These are phyloP conservation scores for Alliaria petiolata DNA, from an alignment of 345 rosid species.

Conservation along the genomic window DNA sequence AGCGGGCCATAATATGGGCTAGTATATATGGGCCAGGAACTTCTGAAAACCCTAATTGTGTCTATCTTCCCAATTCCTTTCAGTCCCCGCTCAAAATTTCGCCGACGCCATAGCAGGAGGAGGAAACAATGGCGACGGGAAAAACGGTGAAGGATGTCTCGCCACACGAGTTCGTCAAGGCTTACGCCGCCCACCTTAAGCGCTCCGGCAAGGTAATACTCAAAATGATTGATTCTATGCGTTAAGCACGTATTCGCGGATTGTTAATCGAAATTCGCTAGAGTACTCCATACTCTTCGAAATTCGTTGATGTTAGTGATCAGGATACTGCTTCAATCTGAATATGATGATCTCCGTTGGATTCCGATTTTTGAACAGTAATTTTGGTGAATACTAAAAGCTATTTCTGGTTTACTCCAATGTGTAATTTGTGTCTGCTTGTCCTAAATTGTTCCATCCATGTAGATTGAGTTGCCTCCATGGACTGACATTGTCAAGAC, in stretches of 20 bases:
- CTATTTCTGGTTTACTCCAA: no score
- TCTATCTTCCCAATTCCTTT: background rate
- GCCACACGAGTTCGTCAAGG: constrained; percentile 38
- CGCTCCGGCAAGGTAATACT: constrained; percentile 33
- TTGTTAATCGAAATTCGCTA: no score
- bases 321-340: no score
- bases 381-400: no score
- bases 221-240: background rate
- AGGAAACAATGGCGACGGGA: constrained; percentile 22
- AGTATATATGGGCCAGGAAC: background rate
- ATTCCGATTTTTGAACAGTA: background rate
- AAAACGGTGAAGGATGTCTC: constrained; percentile 36
- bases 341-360: no score
- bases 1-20: background rate
- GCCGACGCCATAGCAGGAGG: constrained; percentile 22
- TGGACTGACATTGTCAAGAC: constrained; percentile 75
- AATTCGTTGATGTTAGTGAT: no score
- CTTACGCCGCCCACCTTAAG: constrained; percentile 36
- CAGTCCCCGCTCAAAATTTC: background rate
- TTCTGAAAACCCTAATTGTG: constrained; percentile 16
- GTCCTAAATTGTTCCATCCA: background rate
- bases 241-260: no score
- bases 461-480: constrained; percentile 54
- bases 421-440: no score
- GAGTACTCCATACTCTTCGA: no score